Base-by-base conservation (phyloP, 2,329 filamentous ascomycete species). In the Geoglossum cookeanum region DNA sequence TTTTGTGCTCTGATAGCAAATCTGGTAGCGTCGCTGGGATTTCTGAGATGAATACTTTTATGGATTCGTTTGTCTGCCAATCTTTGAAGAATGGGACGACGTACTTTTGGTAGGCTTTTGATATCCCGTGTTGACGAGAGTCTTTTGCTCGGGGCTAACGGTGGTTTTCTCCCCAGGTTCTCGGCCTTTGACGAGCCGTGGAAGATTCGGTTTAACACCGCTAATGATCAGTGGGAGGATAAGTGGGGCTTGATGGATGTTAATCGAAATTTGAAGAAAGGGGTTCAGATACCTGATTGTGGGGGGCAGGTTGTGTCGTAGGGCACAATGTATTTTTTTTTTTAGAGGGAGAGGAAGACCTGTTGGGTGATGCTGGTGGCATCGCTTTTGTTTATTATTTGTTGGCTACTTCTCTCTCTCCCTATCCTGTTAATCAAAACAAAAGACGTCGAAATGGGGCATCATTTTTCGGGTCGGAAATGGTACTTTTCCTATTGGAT, bases 181-280 rank as follows among this genome's bases (percentile, higher is more conserved):
- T 87, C 90, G 67, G 88, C 89, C 8, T 97, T 96, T 67, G 91
- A 97, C 67, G 91, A 97, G 75, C 89, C 89, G 1, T 97, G 91
- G 91, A 96, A 97, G 73, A 74, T 84, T 57, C 66, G 69, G 17
- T 95, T 82, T 71, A 84, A 96, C 68, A 74, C 73, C 4, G 58
- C 60, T 52, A 62, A 70, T 70, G 58, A 91, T 72, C 76, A 85
- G 56, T 96, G 90, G 90, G 91, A 97, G 72, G 87, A 94, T 67
- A 85, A 95, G 68, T 96, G 91, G 91, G 91, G 92, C 8, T 72
- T 97, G 13, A 83, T 97, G 80, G 87, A 94, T 64, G 78, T 87
- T 3, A 77, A 88, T 65, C 80, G 91, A 58, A 87, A 90, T 39
- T 72, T 97, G 63, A 97, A 97, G 71, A 65, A 77, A 0, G 90